Evolutionary conservation across 1,284 basidiomycete genomes (phyloP), one percentile per base, ranked within the genome.

Genomic region (Ustanciosporium gigantosporum): DNA sequence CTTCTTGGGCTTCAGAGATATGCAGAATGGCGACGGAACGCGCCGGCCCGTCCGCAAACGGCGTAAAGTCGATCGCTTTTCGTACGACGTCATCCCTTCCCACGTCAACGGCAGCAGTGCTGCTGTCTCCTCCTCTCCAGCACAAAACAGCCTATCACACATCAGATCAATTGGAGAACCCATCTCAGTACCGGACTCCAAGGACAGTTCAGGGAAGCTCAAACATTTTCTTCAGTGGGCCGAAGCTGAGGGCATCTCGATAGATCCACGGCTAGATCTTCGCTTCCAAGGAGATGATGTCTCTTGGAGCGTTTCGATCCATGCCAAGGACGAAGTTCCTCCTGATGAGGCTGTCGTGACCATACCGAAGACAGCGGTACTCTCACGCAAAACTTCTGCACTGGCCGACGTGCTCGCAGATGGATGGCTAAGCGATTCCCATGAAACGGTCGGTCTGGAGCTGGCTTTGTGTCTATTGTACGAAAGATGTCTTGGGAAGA

Each of bases 401-500:
- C 58, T 68, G 2, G 31, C 57, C 0, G 27, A 27, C 0, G n/a
- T 38, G 3, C 46, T 61, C 20, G 32, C 41, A 14, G 43, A 41
- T 3, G 36, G 29, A 27, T 62, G 29, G 24, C 38, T 50, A 13
- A 51, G 47, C 41, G 44, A 62, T 3, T 50, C 53, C 0, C 52
- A 45, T 24, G 41, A 51, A 25, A 56, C 51, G 1, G 47, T 60
- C 25, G 53, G 50, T 0, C 41, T 70, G 11, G 58, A 66, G 27
- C 59, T 74, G 3, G 60, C 69, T 1, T 52, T 74, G 25, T 66
- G 66, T 34, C 42, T 74, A 5, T 41, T 69, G 9, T 70, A 68
- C 36, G 71, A 74, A 36, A 55, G 46, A 8, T 34, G 45, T 17
- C 39, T 68, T 2, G 65, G 59, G 0, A n/a, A 31, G 8, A 5